Evolutionary conservation across 2,329 filamentous ascomycete species (phyloP), one percentile per base, ranked within the genome.

Genomic region (Colletotrichum musae): DNA sequence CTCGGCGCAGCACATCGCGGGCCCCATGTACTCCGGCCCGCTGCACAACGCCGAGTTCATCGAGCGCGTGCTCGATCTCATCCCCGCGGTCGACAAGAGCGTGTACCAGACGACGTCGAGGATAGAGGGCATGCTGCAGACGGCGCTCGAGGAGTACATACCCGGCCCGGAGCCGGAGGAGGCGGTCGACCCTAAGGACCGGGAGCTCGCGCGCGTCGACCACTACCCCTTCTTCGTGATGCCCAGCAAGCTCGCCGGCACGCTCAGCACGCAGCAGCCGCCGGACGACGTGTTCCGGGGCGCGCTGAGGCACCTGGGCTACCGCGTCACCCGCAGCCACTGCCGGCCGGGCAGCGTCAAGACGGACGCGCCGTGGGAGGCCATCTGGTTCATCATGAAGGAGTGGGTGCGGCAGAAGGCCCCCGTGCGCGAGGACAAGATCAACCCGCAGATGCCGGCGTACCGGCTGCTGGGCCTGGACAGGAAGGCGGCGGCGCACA

Each of bases 1-100:
- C 9, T 90, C 88, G 76, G 95, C 92, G 77, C 97, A 92, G 81
- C 96, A 98, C 79, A 80, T 98, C 15, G 92, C 91, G 5, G 96
- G 96, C 2, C 96, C 96, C 0, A 98, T 99, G 95, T 99, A 95
- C 83, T 95, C 89, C 41, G 96, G 96, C 1, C 93, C 92, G 21
- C 84, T 99, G 9, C 96, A 99, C 80, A 94, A 94, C 52, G 87
- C 90, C 6, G 88, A 90, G 2, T 99, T 98, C 76, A 90, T 99
- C 70, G 88, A 93, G 75, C 89, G 88, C 64, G 90, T 99, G 26
- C 85, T 99, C 16, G 88, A 90, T 51, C 88, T 92, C 66, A 85
- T 97, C 9, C 90, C 93, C 1, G 81, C 85, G 4, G 88, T 90
- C 1, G 89, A 94, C 56, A 85, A 86, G 28, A 85, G 90, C 0